These are phyloP conservation scores for Striga asiatica DNA, from an alignment of 257 asterid species.

Conservation along the genomic window DNA sequence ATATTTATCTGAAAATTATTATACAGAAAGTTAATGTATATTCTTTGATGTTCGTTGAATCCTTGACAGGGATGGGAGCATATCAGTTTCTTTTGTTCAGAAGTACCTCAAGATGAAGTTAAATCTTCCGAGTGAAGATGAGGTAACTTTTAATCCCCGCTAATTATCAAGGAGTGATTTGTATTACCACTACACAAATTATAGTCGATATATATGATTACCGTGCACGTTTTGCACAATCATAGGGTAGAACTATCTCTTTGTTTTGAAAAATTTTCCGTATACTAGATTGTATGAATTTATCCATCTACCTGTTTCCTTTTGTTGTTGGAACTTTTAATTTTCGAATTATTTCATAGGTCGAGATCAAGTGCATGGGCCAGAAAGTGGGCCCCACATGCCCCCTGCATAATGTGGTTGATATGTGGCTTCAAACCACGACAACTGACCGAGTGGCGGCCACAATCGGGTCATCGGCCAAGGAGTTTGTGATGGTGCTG, in stretches of 20 bases:
- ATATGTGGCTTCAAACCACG: conserved; percentile 62
- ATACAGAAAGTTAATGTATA: background rate
- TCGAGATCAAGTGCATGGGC: conserved; percentile 84
- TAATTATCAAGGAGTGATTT: no score
- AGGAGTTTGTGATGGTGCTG: conserved; percentile 45
- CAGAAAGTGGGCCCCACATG: conserved; percentile 56
- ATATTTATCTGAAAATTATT: background rate
- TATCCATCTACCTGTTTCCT: no score
- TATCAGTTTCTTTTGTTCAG: conserved; percentile 66
- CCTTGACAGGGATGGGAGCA: conserved; percentile 66
- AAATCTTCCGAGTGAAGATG: conserved; percentile 64
- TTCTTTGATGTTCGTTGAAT: conserved; percentile 7
- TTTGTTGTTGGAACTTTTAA: background rate
- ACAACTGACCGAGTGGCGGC: conserved; percentile 39
- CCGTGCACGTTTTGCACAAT: background rate
- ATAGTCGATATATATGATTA: background rate
- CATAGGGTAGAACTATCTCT: background rate
- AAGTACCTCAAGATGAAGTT: conserved; percentile 80
- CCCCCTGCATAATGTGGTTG: conserved; percentile 55
- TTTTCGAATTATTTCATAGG: conserved; percentile 30
- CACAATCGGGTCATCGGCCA: conserved; percentile 72
- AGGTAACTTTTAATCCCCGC: conserved; percentile 37
- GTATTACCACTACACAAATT: background rate
- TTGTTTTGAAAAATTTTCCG: background rate
- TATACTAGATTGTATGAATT: background rate